A percentile compares a stretch with the other conserved stretches of the same genome.
These are phyloP conservation scores for Alternaria brassicicola DNA, from an alignment of 2,329 filamentous ascomycete genomes.

Conservation along the genomic window DNA sequence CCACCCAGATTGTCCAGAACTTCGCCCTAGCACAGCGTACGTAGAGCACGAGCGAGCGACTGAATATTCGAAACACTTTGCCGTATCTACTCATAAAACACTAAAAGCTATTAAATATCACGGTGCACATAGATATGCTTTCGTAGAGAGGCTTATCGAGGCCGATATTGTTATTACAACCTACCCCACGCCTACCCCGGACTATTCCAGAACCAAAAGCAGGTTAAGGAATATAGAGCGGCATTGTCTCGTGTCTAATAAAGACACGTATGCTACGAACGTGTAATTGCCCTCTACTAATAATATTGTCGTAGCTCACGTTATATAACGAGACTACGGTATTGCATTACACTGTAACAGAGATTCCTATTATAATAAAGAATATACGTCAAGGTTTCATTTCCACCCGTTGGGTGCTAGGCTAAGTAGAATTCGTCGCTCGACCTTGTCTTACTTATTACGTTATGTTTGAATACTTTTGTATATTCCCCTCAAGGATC, in stretches of 20 bases:
- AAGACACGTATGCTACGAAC: conserved; percentile 16
- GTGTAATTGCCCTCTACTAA: background rate
- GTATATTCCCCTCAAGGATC: too few relatives aligned
- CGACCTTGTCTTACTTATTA: background rate
- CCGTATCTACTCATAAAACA: conserved; percentile 1
- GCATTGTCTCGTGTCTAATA: conserved; percentile 41
- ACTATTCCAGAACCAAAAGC: conserved; percentile 5
- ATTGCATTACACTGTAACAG: conserved; percentile 52
- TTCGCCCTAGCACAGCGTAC: conserved; percentile 50
- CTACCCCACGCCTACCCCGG: conserved; percentile 35
- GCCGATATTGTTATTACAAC: conserved; percentile 40
- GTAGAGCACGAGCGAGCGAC: background rate
- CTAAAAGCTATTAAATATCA: conserved; percentile 35
- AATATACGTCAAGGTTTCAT: conserved; percentile 18
- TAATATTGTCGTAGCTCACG: conserved; percentile 51
- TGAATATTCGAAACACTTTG: conserved; percentile 32
- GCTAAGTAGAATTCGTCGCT: background rate
- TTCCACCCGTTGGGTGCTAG: background rate
- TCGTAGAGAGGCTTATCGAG: conserved; percentile 15
- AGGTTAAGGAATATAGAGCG: conserved; percentile 30
- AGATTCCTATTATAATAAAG: conserved; percentile 40
- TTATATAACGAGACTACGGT: conserved; percentile 58
- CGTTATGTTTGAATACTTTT: conserved; percentile 1
- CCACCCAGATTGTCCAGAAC: conserved; percentile 44
- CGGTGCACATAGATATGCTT: conserved; percentile 22